phyloP scores from a whole-genome alignment of 208 protist species.

The Leishmania turanica region DNA sequence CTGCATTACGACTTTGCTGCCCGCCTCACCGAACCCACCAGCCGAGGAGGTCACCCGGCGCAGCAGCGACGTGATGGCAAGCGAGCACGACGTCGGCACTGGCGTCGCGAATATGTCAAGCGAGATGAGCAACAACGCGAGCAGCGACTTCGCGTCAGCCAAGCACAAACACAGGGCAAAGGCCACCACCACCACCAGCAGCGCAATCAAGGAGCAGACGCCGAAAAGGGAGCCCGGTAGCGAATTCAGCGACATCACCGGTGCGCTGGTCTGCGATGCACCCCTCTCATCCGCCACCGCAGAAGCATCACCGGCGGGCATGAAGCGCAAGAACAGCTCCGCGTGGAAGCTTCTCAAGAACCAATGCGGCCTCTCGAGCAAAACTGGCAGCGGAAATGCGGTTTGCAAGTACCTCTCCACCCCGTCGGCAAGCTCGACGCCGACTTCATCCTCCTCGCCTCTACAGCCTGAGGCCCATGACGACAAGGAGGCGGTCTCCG shows the following conservation, averaged over 20 bases:
- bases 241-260: conserved; percentile 23
- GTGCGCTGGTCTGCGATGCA: not conserved
- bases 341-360: conserved; percentile 20
- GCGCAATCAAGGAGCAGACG: not conserved
- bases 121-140: not conserved
- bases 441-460: not conserved
- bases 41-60: not conserved
- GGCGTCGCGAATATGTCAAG: not conserved
- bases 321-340: conserved; percentile 7
- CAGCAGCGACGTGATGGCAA: not conserved
- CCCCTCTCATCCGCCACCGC: not conserved
- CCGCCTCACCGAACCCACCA: not conserved
- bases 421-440: not conserved
- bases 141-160: not conserved
- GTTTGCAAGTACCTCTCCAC: conserved; percentile 23
- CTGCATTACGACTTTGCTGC: conserved; percentile 14
- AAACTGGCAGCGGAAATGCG: not conserved
- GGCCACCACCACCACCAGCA: not conserved
- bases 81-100: not conserved
- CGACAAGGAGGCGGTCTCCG: not conserved
- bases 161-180: not conserved
- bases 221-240: not conserved
- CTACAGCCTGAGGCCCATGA: not conserved
- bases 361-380: not conserved
- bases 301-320: not conserved